These are phyloP conservation scores for Chalciporus piperatus DNA, from an alignment of 768 basidiomycete species.

Conservation along the genomic window DNA sequence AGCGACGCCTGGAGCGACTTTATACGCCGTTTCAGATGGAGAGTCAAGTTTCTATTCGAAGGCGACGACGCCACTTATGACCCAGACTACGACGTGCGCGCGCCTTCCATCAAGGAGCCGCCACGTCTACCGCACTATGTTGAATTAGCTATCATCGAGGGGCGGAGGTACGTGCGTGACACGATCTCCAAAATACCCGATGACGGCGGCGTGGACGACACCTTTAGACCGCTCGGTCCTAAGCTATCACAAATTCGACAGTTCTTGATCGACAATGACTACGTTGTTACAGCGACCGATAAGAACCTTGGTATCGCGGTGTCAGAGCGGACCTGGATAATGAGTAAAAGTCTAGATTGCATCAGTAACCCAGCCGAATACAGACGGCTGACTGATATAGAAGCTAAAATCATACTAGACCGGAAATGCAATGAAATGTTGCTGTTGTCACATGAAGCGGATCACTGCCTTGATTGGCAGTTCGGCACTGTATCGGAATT, in stretches of 20 bases:
- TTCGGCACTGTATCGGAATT: background rate
- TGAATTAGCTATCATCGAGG: background rate
- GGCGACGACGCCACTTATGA: background rate
- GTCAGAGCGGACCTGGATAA: constrained; percentile 3
- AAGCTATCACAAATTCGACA: fast-evolving
- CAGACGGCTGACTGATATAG: background rate
- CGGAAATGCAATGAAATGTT: background rate
- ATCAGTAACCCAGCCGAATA: background rate
- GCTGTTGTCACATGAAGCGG: background rate
- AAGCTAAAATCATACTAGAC: background rate
- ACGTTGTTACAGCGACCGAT: background rate
- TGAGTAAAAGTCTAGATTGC: background rate
- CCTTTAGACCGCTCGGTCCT: constrained; percentile 7
- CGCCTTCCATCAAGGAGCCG: background rate
- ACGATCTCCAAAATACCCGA: background rate
- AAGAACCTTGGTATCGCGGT: constrained; percentile 7
- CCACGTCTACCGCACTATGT: constrained; percentile 3
- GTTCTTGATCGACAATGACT: background rate
- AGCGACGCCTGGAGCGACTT: constrained; percentile 5
- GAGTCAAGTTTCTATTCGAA: background rate
- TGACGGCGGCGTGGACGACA: background rate
- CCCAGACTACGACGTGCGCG: constrained; percentile 9
- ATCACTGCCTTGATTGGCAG: background rate
- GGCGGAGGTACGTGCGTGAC: background rate
- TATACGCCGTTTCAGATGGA: constrained; percentile 4